These are phyloP conservation scores for Salvia splendens DNA, from an alignment of 257 asterid species.

Conservation along the genomic window DNA sequence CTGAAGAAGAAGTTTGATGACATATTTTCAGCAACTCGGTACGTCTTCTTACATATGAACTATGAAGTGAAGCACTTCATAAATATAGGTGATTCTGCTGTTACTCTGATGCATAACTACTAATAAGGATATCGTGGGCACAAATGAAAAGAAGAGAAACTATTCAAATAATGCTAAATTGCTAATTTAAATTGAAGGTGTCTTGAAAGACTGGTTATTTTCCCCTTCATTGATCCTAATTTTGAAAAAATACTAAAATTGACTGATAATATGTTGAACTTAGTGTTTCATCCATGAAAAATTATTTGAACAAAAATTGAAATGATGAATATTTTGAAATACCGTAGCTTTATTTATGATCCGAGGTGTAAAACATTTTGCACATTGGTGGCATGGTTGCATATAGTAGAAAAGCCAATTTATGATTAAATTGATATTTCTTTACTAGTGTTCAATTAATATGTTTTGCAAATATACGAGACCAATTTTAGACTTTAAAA, in stretches of 20 bases:
- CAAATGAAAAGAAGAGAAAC: neutral
- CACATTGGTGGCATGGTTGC: conserved; percentile 15
- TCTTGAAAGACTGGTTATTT: neutral
- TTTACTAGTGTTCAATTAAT: neutral
- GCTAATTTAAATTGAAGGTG: neutral
- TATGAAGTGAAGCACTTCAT: conserved; percentile 4
- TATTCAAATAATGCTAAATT: neutral
- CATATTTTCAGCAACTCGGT: conserved; percentile 98
- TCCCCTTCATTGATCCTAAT: neutral
- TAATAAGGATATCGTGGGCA: neutral
- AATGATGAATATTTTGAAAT: neutral
- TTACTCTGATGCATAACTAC: conserved; percentile 12
- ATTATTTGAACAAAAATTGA: neutral
- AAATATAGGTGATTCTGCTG: conserved; percentile 22
- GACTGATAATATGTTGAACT: neutral
- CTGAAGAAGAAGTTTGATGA: conserved; percentile 96
- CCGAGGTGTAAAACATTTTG: neutral
- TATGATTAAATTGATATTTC: neutral
- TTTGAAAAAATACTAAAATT: neutral
- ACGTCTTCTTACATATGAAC: conserved; percentile 30
- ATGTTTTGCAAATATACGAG: neutral
- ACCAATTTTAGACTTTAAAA: too few relatives aligned
- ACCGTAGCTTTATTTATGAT: neutral
- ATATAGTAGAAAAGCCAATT: neutral
- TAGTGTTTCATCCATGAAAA: neutral